Percentiles rank a stretch among this genome's conserved stretches.
These are phyloP conservation scores for Beauveria australis DNA, from an alignment of 2,329 filamentous ascomycete species.

Conservation along the genomic window DNA sequence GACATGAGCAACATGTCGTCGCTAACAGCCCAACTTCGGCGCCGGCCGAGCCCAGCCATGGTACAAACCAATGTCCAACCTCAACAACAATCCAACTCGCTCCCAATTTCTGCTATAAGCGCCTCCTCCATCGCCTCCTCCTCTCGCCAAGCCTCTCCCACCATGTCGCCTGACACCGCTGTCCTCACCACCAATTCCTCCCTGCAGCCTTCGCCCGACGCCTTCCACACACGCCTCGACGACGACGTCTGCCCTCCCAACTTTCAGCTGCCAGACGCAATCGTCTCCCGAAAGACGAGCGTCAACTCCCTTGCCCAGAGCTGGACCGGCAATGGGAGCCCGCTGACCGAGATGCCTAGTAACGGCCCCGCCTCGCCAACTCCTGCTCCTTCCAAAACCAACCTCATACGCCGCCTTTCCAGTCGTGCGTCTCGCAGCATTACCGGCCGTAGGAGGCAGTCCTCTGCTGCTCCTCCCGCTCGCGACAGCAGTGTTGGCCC, in stretches of 20 bases:
- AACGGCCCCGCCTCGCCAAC: constrained; percentile 10
- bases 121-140: constrained; percentile 48
- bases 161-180: constrained; percentile 46
- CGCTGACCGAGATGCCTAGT: constrained; percentile 36
- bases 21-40: constrained; percentile 31
- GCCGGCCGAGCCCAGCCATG: constrained; percentile 36
- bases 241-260: constrained; percentile 43
- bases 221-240: constrained; percentile 42
- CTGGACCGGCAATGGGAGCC: constrained; percentile 47
- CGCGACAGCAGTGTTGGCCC: constrained; percentile 86
- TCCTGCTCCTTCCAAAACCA: constrained; percentile 28
- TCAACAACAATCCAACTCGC: constrained; percentile 30
- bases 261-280: constrained; percentile 67
- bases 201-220: constrained; percentile 59
- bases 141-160: constrained; percentile 47
- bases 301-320: constrained; percentile 57
- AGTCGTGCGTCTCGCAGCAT: constrained; percentile 65
- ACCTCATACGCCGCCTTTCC: constrained; percentile 75
- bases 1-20: constrained; percentile 33
- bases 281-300: constrained; percentile 52
- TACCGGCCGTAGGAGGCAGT: constrained; percentile 61
- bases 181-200: constrained; percentile 53
- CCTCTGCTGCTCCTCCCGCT: constrained; percentile 66
- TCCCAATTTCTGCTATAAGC: constrained; percentile 47
- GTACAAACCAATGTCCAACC: constrained; percentile 38